Evolutionary conservation across 768 basidiomycete genomes (phyloP), one percentile per base, ranked within the genome.

Genomic region (Auricularia heimuer): DNA sequence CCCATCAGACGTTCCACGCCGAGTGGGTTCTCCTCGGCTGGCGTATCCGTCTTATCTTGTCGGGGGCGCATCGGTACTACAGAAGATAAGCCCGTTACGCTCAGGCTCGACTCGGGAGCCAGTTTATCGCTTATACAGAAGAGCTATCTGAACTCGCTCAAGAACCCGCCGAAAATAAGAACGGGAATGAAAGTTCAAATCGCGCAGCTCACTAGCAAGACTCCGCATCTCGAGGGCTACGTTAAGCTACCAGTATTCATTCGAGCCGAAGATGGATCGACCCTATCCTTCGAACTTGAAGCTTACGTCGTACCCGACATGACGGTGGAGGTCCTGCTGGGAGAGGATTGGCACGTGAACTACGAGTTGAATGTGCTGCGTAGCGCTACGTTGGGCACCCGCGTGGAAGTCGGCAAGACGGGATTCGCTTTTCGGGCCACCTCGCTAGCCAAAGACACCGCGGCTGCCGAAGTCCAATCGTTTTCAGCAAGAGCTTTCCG

Each of bases 291-390:
- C 47, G 47, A 51, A 21, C 11, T 16, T 12, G 47, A 51, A 51
- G 16, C 21, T 16, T 51, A 51, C 47, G 47, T 51, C 11, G 71
- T 75, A 4, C 70, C 70, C n/a, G 71, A 70, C 14, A 75, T 75
- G 74, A 64, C 71, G 0, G 71, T 72, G 1, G 71, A 71, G 0
- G 70, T 77, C 35, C 73, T 77, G 56, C 63, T 77, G 11, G 75
- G 75, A 2, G 75, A 75, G 60, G 74, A 75, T 39, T 75, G 72
- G 54, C 56, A 72, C 14, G 14, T 61, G 1, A 47, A 54, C 1
- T 73, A 74, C 64, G 72, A 71, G 36, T 18, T 75, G 16, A 51
- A 21, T 6, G 47, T 51, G 47, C 21, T 51, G 11, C 47, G 47
- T 16, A 51, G 47, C 47, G 16, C 18, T 6, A 6, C 47, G 11